phyloP scores from a whole-genome alignment of 2,329 filamentous ascomycete species.

The Coleophoma eucalyptorum region DNA sequence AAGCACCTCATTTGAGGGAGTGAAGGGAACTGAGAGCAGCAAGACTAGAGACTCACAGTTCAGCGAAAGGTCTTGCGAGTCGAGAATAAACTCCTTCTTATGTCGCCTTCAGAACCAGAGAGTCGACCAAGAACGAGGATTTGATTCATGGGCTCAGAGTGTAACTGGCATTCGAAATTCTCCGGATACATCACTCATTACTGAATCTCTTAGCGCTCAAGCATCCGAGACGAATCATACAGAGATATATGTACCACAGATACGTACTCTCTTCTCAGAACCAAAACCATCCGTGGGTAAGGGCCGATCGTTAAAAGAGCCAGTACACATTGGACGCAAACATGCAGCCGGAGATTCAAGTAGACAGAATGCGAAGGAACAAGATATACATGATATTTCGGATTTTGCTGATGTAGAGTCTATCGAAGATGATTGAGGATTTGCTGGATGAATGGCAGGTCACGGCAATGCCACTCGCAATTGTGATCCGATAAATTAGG shows the following conservation, averaged over 20 bases:
- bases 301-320: background rate
- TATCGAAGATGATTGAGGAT: conserved; percentile 16
- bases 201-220: background rate
- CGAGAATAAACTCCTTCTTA: background rate
- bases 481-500: background rate
- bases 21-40: too few species aligned
- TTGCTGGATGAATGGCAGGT: background rate
- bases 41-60: too few species aligned
- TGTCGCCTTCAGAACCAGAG: background rate
- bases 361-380: background rate
- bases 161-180: too few species aligned
- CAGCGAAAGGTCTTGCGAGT: too few species aligned
- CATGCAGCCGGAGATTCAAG: background rate
- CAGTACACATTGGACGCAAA: conserved; percentile 10
- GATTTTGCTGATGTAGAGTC: background rate
- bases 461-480: background rate
- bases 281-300: conserved; percentile 7
- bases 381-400: background rate
- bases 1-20: too few species aligned
- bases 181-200: too few species aligned
- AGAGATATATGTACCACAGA: background rate
- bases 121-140: background rate
- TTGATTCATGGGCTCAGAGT: too few species aligned
- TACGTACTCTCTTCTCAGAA: conserved; percentile 13
- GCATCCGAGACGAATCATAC: background rate